Conservation (phyloP, 2,329 filamentous ascomycete species). For the Verticillium longisporum region DNA sequence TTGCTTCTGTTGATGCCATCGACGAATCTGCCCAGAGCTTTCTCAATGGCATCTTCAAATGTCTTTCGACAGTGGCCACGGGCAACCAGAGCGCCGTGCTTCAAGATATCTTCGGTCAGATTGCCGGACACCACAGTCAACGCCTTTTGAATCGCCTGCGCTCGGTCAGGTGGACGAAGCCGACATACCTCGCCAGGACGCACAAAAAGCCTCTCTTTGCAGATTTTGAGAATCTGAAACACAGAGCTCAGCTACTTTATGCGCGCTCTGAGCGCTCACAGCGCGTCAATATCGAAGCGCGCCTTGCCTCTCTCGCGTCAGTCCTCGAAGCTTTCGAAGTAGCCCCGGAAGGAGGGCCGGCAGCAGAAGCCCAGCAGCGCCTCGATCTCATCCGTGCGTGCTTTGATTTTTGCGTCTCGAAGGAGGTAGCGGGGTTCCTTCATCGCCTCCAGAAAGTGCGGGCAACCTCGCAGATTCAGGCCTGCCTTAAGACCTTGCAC, state of each 20-base stretch:
- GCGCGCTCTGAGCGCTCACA: conserved; percentile 4
- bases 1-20: conserved; percentile 11
- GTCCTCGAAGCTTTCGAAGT: conserved; percentile 7
- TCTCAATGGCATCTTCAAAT: conserved; percentile 5
- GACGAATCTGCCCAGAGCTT: conserved; percentile 7
- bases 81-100: not conserved
- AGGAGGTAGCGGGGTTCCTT: conserved; percentile 5
- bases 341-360: not conserved
- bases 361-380: conserved; percentile 1
- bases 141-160: conserved; percentile 13
- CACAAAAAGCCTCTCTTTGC: conserved; percentile 11
- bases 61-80: not conserved
- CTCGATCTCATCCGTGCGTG: conserved; percentile 5
- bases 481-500: conserved; percentile 11
- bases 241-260: conserved; percentile 8
- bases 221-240: conserved; percentile 8
- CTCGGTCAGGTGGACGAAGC: conserved; percentile 10
- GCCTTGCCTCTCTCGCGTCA: conserved; percentile 3
- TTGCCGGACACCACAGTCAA: conserved; percentile 8
- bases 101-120: not conserved
- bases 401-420: conserved; percentile 6
- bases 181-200: conserved; percentile 9
- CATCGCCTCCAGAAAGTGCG: conserved; percentile 4
- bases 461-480: conserved; percentile 9
- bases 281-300: conserved; percentile 2